Conservation (phyloP, 805 yeast genomes). For the Wickerhamomyces tratensis region DNA sequence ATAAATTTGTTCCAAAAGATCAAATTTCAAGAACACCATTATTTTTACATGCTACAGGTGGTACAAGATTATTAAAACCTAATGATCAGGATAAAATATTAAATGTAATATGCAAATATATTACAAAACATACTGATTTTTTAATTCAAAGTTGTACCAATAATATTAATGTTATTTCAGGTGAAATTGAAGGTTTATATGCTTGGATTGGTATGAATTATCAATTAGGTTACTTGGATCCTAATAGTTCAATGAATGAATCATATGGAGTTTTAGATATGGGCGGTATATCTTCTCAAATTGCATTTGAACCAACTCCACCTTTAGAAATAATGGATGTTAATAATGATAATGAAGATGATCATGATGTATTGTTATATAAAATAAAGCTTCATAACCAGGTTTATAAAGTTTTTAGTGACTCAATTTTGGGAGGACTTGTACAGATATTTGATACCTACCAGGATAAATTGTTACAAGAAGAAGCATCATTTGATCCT, state of each 20-base stretch:
- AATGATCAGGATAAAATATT: conserved; percentile 37
- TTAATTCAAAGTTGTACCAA: conserved; percentile 51
- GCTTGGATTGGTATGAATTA: conserved; percentile 62
- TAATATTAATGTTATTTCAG: conserved; percentile 52
- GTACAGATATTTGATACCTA: conserved; percentile 43
- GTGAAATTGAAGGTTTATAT: conserved; percentile 56
- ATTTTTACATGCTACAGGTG: conserved; percentile 58
- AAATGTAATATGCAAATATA: conserved; percentile 38
- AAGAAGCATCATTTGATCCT: conserved; percentile 32
- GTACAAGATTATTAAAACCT: conserved; percentile 50
- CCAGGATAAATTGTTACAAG: conserved; percentile 23
- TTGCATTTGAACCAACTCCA: conserved; percentile 48
- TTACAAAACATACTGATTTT: conserved; percentile 36
- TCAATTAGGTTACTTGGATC: conserved; percentile 32
- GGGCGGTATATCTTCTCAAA: conserved; percentile 62
- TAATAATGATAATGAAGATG: conserved; percentile 26
- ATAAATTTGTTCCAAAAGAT: conserved; percentile 44
- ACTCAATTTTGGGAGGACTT: conserved; percentile 55
- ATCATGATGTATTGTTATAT: conserved; percentile 37
- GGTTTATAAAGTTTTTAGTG: conserved; percentile 37
- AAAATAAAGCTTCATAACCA: conserved; percentile 31
- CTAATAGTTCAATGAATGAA: conserved; percentile 29
- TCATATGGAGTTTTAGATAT: conserved; percentile 51
- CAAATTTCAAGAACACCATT: conserved; percentile 58
- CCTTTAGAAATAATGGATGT: background rate